These are phyloP conservation scores for Geotrichum carabidarum DNA, from an alignment of 1,139 yeast genomes.

Conservation along the genomic window DNA sequence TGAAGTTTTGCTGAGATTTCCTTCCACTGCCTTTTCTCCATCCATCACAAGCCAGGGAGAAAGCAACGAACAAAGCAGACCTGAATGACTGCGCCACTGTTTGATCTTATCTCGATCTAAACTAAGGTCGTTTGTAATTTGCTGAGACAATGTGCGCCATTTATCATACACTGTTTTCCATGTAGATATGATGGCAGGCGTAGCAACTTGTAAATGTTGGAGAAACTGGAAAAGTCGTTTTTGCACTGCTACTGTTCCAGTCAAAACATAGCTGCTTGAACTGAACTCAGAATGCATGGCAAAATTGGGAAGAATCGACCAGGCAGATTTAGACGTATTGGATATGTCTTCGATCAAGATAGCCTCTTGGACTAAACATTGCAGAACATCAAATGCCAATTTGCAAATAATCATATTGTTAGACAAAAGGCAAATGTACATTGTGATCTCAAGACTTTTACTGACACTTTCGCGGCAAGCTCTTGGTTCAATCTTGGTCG, in stretches of 20 bases:
- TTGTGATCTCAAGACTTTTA: conserved; percentile 44
- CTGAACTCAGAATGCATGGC: conserved; percentile 46
- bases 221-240: conserved; percentile 57
- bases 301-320: conserved; percentile 35
- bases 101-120: conserved; percentile 21
- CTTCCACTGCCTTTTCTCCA: conserved; percentile 21
- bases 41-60: conserved; percentile 30
- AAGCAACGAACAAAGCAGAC: conserved; percentile 45
- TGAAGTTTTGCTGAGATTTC: conserved; percentile 20
- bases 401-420: conserved; percentile 55
- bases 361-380: conserved; percentile 45
- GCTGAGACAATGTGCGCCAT: conserved; percentile 44
- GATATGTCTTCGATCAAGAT: conserved; percentile 28
- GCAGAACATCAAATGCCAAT: conserved; percentile 48
- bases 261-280: conserved; percentile 56
- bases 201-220: conserved; percentile 51
- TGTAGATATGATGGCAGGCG: conserved; percentile 54
- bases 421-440: conserved; percentile 50
- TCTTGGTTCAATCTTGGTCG: conserved; percentile 26
- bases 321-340: conserved; percentile 26
- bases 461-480: conserved; percentile 33
- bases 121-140: conserved; percentile 3
- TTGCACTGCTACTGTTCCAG: conserved; percentile 74
- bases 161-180: conserved; percentile 52
- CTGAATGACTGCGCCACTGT: conserved; percentile 39